Conservation (phyloP, 306 rosid species). For the Sesbania bispinosa region DNA sequence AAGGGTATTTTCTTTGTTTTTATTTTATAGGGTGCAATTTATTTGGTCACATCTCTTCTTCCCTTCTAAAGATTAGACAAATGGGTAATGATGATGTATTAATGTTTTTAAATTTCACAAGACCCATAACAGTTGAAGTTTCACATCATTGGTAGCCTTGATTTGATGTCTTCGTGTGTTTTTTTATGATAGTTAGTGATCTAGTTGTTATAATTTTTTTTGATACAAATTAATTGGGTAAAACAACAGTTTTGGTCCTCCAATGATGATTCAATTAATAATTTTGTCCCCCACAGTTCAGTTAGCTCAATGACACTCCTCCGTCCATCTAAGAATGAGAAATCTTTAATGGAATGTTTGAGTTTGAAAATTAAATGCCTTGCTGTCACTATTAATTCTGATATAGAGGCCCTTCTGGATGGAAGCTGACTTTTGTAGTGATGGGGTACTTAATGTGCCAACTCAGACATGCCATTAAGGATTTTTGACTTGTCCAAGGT, state of each 20-base stretch:
- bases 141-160: constrained; percentile 5
- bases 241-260: constrained; percentile 1
- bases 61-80: not conserved
- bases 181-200: not conserved
- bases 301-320: not conserved
- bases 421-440: not conserved
- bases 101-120: constrained; percentile 3
- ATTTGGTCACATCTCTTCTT: not conserved
- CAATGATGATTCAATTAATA: constrained; percentile 2
- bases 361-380: constrained; percentile 1
- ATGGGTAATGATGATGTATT: too few species aligned
- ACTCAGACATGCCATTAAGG: not conserved
- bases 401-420: not conserved
- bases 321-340: constrained; percentile 21
- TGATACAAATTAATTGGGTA: not conserved
- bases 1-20: not conserved
- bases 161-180: not conserved
- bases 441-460: not conserved
- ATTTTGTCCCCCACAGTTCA: constrained; percentile 8
- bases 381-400: constrained; percentile 2
- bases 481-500: not conserved
- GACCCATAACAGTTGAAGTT: not conserved
- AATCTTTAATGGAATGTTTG: constrained; percentile 16
- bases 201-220: not conserved
- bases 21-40: not conserved